Base-by-base conservation (phyloP, 208 protist species). In the Acanthamoeba healyi region DNA sequence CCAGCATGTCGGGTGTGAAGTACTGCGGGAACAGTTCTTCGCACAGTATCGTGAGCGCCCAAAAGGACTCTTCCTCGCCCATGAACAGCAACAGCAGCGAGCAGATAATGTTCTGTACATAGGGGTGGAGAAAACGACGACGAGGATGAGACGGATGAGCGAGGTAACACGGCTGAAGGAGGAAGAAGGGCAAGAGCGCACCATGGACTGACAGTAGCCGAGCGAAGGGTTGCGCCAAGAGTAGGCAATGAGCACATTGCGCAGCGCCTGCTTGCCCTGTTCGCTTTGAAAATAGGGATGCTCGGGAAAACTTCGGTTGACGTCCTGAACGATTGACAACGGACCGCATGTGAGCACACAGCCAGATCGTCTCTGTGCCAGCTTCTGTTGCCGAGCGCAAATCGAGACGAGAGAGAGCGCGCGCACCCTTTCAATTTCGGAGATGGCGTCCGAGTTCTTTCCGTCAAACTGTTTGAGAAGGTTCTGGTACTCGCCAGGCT, bases 201-300 rank as follows among this genome's bases (percentile, higher is more conserved):
- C 89, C 89, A 93, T 93, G 24, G 89, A 93, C 44, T 93, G 89
- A 24, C 89, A 93, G 46, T 93, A 93, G 29, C 89, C 89, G 12
- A 93, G 38, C 0, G n/a, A 44, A 36, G 88, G 88, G 29, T 93
- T 93, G 0, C 93, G 54, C 93, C 81, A 94, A 22, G 95, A 96
- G 51, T 95, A 96, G 0, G 95, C 95, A 10, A 32, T 67, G 6
- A 96, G 79, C 14, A 96, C 67, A 46, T 94, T 95, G 61, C 94
- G 82, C 17, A 96, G 46, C 9, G 79, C 51, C 22, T 94, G 24
- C 34, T 84, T 42, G 44, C 95, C 95, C 29, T 84, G 0, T 42
- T 96, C 63, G 51, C 14, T 82, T 29, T 94, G 90, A 72, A 70
- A 96, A 29, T 93, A 96, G n/a, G 94, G 82, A 81, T 96, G 95